Evolutionary conservation across 139 green algal species (phyloP).

Genomic region (Chlorella ohadii): DNA sequence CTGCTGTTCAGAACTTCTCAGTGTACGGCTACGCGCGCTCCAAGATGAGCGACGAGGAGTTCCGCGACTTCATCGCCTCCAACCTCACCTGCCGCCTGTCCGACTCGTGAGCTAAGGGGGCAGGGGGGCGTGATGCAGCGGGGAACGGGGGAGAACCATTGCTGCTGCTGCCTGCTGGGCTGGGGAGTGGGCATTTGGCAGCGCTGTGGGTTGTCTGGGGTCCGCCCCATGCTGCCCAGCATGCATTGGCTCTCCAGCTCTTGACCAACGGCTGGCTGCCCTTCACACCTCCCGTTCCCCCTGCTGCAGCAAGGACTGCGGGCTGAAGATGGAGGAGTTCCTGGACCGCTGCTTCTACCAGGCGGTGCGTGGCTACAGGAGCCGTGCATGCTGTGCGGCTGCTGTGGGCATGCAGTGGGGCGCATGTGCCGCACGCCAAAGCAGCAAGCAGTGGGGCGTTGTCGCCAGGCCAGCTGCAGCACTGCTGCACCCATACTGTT

Average conservation of each 20-base stretch:
- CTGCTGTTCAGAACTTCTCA: conserved; percentile 82
- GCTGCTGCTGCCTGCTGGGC: background rate
- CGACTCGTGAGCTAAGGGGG: conserved; percentile 8
- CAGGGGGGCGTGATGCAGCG: background rate
- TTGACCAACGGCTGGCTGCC: background rate
- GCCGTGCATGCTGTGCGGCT: background rate
- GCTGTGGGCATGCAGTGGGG: background rate
- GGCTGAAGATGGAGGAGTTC: conserved; percentile 81
- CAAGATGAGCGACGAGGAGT: conserved; percentile 91
- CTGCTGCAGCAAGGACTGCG: conserved; percentile 71
- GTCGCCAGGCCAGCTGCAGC: no score
- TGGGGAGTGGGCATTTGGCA: no score
- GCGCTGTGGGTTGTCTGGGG: no score
- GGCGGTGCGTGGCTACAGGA: conserved; percentile 37
- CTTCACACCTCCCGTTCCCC: background rate
- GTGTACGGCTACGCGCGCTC: conserved; percentile 94
- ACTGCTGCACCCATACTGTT: no score
- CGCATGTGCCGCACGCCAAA: no score
- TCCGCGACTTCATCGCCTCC: conserved; percentile 83
- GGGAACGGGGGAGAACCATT: no score
- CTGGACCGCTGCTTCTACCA: conserved; percentile 92
- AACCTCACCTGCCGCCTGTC: conserved; percentile 81
- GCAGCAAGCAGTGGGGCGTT: no score
- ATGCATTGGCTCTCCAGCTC: no score
- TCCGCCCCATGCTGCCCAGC: background rate